Base-by-base conservation (phyloP, 768 basidiomycete genomes). In the Harrya chromipes region DNA sequence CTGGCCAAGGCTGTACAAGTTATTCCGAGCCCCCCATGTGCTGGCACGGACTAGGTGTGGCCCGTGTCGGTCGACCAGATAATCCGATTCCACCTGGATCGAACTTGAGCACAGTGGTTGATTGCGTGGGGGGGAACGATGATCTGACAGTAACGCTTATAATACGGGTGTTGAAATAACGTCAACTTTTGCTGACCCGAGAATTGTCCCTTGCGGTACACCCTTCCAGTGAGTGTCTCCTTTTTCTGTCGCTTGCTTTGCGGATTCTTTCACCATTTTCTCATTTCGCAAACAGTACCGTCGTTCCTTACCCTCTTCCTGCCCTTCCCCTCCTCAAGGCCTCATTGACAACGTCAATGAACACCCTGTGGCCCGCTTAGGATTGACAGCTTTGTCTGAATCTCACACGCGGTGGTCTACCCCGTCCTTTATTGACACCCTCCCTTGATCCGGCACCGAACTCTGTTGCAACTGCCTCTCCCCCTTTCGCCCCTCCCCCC, bases 351-450 rank as follows among this genome's bases (percentile, higher is more conserved):
- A 11, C 8, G 51, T 56, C 56, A 21, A 62, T 59, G 54, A 41
- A 27, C 47, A 14, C 24, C n/a, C 43, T 43, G 37, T 41, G n/a
- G n/a, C n/a, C n/a, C 39, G 13, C 41, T 40, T 33, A 33, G 21
- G n/a, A n/a, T 38, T 34, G 44, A 39, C 47, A 51, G 23, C 49
- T 13, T 11, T 29, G 37, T 49, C 42, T 56, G 43, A 65, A 49
- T 53, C 56, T 48, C 60, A 44, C 50, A 48, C 63, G 37, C 57
- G 63, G 59, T 33, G 29, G 23, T 42, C 47, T 12, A 41, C 33
- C 20, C 63, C 49, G 47, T 43, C n/a, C 48, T 29, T 29, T 29
- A 29, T 29, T 29, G 29, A 13, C 29, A 29, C 11, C 29, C 29
- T 40, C 38, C 38, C 24, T 53, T 34, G 34, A 38, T 41, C 42